Base-by-base conservation (phyloP, 2,329 filamentous ascomycete genomes). In the Elsinoe australis region DNA sequence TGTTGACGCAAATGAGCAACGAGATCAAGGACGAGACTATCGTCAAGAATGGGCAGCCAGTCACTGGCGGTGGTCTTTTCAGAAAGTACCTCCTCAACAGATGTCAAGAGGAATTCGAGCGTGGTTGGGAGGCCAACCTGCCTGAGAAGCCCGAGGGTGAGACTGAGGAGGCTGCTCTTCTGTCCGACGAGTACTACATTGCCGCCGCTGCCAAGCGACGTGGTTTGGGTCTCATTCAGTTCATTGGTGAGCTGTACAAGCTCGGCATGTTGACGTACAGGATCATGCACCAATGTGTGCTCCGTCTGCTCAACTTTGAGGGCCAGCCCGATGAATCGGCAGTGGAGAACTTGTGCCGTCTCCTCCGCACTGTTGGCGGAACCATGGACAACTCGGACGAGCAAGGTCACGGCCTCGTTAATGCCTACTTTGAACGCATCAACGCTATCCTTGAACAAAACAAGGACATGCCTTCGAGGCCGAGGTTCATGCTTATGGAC, bases 201-300 rank as follows among this genome's bases (percentile, higher is more conserved):
- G 90, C 87, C 32, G 90, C 89, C 42, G 89, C 90, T 50, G 89
- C 89, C 61, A 98, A 98, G 76, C 83, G 92, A 70, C 85, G 88
- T 67, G 92, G 92, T 71, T 85, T 98, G 55, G 92, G 92, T 82
- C 79, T 98, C 17, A 90, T 98, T 55, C 90, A 95, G 70, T 98
- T 98, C 71, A 98, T 98, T 63, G 92, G 92, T 73, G 92, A 98
- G 71, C 80, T 98, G 36, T 98, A 94, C 80, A 98, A 96, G 76
- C 81, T 98, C 52, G 83, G 85, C 65, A 98, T 98, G 92, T 78
- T 98, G 67, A 98, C 92, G 53, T 87, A 95, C 67, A 86, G 90
- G 66, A 98, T 98, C 70, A 98, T 98, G 92, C 90, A 98, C 73
- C 87, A 95, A 69, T 98, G 92, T 77, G 88, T 98, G 21, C 83